These are phyloP conservation scores for Monosporascus sp. DNA, from an alignment of 2,329 filamentous ascomycete species.

Conservation along the genomic window DNA sequence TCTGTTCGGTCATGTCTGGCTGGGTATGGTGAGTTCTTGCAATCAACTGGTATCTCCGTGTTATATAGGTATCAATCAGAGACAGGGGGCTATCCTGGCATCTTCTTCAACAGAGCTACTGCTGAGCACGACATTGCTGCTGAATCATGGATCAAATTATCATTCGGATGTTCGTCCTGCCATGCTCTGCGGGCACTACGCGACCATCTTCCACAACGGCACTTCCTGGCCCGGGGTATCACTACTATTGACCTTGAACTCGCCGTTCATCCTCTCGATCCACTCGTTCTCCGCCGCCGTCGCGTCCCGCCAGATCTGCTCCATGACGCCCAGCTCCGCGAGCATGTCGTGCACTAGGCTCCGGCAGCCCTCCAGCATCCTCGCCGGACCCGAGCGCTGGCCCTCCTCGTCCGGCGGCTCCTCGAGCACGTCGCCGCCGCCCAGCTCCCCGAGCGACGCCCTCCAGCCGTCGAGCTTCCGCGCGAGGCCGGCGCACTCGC, in stretches of 20 bases:
- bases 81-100: too few species aligned
- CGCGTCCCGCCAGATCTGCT: constrained; percentile 53
- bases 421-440: constrained; percentile 9
- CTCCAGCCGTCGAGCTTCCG: constrained; percentile 52
- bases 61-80: background rate
- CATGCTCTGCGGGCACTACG: background rate
- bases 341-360: constrained; percentile 53
- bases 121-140: too few species aligned
- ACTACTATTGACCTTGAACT: constrained; percentile 27
- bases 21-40: too few species aligned
- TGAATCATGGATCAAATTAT: too few species aligned
- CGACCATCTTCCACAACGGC: constrained; percentile 24
- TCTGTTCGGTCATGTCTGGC: too few species aligned
- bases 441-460: constrained; percentile 41
- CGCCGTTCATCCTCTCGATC: constrained; percentile 49
- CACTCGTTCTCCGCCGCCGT: constrained; percentile 51
- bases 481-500: constrained; percentile 47
- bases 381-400: constrained; percentile 18
- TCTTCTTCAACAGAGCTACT: too few species aligned
- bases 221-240: constrained; percentile 21
- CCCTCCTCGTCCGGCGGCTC: constrained; percentile 4
- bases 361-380: constrained; percentile 21
- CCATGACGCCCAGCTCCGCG: constrained; percentile 57
- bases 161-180: too few species aligned
- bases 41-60: too few species aligned